These are phyloP conservation scores for Hericium rajendrae DNA, from an alignment of 768 basidiomycete species.

Conservation along the genomic window DNA sequence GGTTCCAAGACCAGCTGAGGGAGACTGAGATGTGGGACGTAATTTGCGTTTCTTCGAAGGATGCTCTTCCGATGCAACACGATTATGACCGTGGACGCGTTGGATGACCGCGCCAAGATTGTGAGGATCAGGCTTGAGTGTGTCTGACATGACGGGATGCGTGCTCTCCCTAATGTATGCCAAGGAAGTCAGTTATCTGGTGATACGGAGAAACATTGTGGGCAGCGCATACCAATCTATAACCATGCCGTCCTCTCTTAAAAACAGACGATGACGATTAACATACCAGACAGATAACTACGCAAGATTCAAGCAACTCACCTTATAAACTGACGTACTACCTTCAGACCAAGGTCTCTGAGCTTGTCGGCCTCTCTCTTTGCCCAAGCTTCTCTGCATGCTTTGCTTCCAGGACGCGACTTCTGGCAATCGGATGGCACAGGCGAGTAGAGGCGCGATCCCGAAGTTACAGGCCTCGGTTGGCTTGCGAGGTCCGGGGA, in stretches of 20 bases:
- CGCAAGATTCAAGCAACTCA: not conserved
- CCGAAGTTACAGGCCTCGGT: conserved; percentile 2
- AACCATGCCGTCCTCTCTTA: conserved; percentile 15
- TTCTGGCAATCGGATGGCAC: conserved; percentile 10
- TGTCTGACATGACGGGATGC: not conserved
- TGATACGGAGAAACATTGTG: not conserved
- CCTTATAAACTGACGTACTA: conserved; percentile 10
- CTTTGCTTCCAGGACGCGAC: not conserved
- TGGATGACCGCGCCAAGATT: conserved; percentile 5
- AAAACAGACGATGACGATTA: not conserved
- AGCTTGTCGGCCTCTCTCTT: conserved; percentile 4
- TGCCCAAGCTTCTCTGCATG: conserved; percentile 8
- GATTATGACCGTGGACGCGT: not conserved
- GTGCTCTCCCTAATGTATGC: not conserved
- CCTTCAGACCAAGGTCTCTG: conserved; percentile 4
- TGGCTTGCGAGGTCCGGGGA: conserved; percentile 6
- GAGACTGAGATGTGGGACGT: not conserved
- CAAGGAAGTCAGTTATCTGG: not conserved
- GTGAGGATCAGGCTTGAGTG: not conserved
- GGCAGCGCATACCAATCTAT: conserved; percentile 11
- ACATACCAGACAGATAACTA: not conserved
- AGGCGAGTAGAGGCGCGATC: conserved; percentile 8
- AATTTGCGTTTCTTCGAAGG: not conserved
- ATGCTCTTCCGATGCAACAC: not conserved
- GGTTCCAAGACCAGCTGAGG: not conserved